Evolutionary conservation across 805 yeast genomes (phyloP).

Genomic region (Wickerhamomyces queroliae): DNA sequence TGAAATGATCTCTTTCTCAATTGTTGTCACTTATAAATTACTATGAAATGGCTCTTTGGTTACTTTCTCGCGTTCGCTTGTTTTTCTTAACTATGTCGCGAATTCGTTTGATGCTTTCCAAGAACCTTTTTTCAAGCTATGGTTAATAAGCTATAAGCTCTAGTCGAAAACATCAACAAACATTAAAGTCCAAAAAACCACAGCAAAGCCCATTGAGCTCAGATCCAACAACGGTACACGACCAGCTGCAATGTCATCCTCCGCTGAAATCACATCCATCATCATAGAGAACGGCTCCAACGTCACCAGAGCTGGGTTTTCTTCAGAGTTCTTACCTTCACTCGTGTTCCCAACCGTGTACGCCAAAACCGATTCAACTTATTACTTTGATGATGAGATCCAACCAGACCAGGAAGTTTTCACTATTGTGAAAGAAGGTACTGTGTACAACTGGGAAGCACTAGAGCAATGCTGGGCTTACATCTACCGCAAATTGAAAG

Average conservation of each 20-base stretch:
- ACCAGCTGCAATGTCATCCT: conserved; percentile 3
- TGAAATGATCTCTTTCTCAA: neutral
- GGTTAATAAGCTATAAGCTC: too few species aligned
- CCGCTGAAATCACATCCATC: conserved; percentile 43
- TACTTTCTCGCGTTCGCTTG: too few species aligned
- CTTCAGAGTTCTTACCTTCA: conserved; percentile 58
- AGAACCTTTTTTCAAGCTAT: too few species aligned
- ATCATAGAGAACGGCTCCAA: conserved; percentile 67
- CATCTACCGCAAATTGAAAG: conserved; percentile 47
- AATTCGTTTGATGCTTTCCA: too few species aligned
- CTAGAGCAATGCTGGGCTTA: conserved; percentile 63
- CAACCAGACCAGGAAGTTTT: conserved; percentile 27
- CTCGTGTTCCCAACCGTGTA: conserved; percentile 54
- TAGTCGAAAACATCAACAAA: too few species aligned
- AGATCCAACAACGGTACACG: neutral
- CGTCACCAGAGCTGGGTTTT: conserved; percentile 65
- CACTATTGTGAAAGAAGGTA: conserved; percentile 58
- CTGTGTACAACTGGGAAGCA: conserved; percentile 69
- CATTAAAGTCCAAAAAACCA: too few species aligned
- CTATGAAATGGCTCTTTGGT: too few species aligned
- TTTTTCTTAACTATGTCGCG: too few species aligned
- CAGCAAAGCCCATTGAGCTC: too few species aligned
- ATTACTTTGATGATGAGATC: conserved; percentile 43
- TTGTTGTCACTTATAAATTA: too few species aligned
- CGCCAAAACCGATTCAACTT: conserved; percentile 17